Evolutionary conservation across 495 filamentous ascomycete species (phyloP).

Genomic region (Tuber indicum): DNA sequence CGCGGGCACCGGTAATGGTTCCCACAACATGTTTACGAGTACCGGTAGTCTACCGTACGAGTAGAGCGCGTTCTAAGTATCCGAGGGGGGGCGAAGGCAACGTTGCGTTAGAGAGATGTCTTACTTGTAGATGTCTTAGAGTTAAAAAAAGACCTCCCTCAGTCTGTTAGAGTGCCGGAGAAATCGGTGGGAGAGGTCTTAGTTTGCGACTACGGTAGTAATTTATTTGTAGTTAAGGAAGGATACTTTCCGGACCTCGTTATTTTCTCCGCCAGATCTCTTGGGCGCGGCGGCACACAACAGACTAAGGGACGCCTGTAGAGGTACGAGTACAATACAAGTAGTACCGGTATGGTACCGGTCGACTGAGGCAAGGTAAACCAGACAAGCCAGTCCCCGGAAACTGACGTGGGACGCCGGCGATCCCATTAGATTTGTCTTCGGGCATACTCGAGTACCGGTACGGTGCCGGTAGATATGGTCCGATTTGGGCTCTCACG

Average conservation of each 20-base stretch:
- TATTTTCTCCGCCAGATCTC: background rate
- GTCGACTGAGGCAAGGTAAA: background rate
- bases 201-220: background rate
- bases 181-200: background rate
- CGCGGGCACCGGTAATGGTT: background rate
- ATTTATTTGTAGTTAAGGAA: background rate
- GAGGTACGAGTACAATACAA: background rate
- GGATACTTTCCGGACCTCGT: background rate
- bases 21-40: background rate
- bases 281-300: background rate
- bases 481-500: background rate
- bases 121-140: background rate
- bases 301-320: too few species aligned
- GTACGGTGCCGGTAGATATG: background rate
- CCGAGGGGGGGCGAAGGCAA: background rate
- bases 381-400: constrained; percentile 10
- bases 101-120: too few species aligned
- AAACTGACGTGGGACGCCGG: constrained; percentile 9
- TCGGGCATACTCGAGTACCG: background rate
- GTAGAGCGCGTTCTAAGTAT: background rate
- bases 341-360: too few species aligned
- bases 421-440: background rate
- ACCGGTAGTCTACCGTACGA: too few species aligned
- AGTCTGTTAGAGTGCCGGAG: background rate
- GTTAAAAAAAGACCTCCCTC: background rate